Evolutionary conservation across 805 yeast genomes (phyloP).

Genomic region (Nakazawaea molendinolei): DNA sequence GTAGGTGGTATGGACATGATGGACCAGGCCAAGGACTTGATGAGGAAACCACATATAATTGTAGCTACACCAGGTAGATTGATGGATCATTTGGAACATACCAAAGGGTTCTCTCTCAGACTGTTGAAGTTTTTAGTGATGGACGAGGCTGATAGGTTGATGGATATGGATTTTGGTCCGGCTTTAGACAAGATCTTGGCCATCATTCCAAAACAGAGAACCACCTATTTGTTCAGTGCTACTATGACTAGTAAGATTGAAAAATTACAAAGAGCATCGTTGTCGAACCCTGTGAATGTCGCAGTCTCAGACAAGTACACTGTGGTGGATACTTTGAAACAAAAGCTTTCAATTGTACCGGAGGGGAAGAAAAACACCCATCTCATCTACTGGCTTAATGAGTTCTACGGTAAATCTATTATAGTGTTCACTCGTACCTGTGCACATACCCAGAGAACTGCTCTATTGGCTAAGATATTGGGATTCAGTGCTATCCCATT

Average conservation of each 20-base stretch:
- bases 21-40: slow-evolving; percentile 92
- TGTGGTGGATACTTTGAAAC: slow-evolving; percentile 91
- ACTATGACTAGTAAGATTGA: slow-evolving; percentile 95
- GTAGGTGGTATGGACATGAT: slow-evolving; percentile 99
- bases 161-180: slow-evolving; percentile 96
- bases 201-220: slow-evolving; percentile 77
- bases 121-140: slow-evolving; percentile 77
- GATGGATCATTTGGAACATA: slow-evolving; percentile 88
- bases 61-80: slow-evolving; percentile 91
- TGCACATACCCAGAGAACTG: slow-evolving; percentile 89
- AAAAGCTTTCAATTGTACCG: slow-evolving; percentile 83
- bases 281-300: slow-evolving; percentile 81
- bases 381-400: slow-evolving; percentile 75
- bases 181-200: slow-evolving; percentile 81
- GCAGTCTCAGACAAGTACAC: slow-evolving; percentile 85
- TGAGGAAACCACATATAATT: slow-evolving; percentile 89
- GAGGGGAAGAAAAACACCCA: slow-evolving; percentile 89
- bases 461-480: slow-evolving; percentile 68
- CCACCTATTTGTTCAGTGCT: slow-evolving; percentile 88
- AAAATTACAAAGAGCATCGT: slow-evolving; percentile 88
- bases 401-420: slow-evolving; percentile 74
- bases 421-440: slow-evolving; percentile 92
- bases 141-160: slow-evolving; percentile 95
- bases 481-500: slow-evolving; percentile 90
- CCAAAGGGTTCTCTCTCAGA: slow-evolving; percentile 81